Conservation (phyloP, 2,329 filamentous ascomycete species). For the Ceratocystis cacaofunesta region DNA sequence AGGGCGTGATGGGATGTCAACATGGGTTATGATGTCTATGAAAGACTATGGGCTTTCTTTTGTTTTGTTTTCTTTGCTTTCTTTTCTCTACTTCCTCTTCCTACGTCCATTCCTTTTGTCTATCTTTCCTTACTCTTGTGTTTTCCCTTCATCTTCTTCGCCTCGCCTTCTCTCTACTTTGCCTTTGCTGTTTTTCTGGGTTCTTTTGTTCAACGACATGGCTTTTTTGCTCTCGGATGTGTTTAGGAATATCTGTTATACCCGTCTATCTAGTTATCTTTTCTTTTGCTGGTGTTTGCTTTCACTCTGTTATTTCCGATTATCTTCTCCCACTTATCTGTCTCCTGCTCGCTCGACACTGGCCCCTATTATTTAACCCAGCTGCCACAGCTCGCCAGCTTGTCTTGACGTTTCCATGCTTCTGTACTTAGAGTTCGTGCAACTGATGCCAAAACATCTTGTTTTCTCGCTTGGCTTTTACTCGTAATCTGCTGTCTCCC, state of each 20-base stretch:
- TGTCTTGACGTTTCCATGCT: background rate
- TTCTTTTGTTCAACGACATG: background rate
- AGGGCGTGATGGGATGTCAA: background rate
- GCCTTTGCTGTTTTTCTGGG: background rate
- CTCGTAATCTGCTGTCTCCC: background rate
- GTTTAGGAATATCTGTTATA: conserved; percentile 5
- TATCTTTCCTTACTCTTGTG: background rate
- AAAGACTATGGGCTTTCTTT: background rate
- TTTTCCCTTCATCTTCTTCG: background rate
- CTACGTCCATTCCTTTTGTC: background rate
- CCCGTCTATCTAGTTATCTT: background rate
- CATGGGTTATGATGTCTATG: background rate
- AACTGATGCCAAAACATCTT: background rate
- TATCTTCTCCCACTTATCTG: background rate
- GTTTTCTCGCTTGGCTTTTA: no score
- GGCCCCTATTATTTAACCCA: background rate
- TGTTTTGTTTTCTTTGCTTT: background rate
- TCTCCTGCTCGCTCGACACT: background rate
- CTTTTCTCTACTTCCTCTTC: background rate
- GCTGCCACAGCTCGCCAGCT: background rate
- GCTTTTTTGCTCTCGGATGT: background rate
- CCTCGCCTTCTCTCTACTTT: background rate
- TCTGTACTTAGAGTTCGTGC: background rate
- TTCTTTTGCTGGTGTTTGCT: background rate
- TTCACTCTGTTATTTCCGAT: background rate